Conservation (phyloP, 805 yeast genomes). For the Wickerhamomyces hampshirensis region DNA sequence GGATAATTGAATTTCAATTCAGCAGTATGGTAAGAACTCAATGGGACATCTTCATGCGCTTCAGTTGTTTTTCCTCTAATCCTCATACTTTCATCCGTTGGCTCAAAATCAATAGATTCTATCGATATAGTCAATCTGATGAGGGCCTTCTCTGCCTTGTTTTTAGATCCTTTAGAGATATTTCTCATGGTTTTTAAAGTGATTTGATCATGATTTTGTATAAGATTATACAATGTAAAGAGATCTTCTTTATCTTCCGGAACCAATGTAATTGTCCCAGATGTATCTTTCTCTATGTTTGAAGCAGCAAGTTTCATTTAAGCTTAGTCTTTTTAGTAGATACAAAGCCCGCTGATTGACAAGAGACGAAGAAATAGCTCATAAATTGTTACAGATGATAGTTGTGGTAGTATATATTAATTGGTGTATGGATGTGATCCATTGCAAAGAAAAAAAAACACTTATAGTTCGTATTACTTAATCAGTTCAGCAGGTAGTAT, state of each 20-base stretch:
- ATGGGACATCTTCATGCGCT: slow-evolving; percentile 68
- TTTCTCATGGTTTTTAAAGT: slow-evolving; percentile 66
- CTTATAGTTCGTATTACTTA: too few relatives aligned
- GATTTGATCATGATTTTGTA: slow-evolving; percentile 72
- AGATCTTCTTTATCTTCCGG: slow-evolving; percentile 92
- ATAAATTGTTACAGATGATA: too few relatives aligned
- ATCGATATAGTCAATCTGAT: slow-evolving; percentile 57
- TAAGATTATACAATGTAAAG: slow-evolving; percentile 80
- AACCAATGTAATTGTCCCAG: slow-evolving; percentile 60
- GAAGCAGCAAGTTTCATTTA: slow-evolving; percentile 57
- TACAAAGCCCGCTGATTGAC: too few relatives aligned
- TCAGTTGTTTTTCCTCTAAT: slow-evolving; percentile 72
- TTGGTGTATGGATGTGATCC: too few relatives aligned
- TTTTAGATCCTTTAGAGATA: slow-evolving; percentile 34
- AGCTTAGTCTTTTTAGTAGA: too few relatives aligned
- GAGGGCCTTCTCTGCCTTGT: slow-evolving; percentile 44
- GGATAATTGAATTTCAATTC: slow-evolving; percentile 68
- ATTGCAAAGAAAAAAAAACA: not conserved
- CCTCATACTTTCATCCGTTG: slow-evolving; percentile 71
- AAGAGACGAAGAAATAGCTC: too few relatives aligned
- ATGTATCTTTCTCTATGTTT: slow-evolving; percentile 49
- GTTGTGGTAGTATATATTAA: too few relatives aligned
- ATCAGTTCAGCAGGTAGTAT: too few relatives aligned
- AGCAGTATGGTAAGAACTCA: slow-evolving; percentile 85
- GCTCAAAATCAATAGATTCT: slow-evolving; percentile 71